Percentiles rank a stretch among this genome's conserved stretches.
Conservation (phyloP, 2,329 filamentous ascomycete genomes). For the Colletotrichum shisoi region DNA sequence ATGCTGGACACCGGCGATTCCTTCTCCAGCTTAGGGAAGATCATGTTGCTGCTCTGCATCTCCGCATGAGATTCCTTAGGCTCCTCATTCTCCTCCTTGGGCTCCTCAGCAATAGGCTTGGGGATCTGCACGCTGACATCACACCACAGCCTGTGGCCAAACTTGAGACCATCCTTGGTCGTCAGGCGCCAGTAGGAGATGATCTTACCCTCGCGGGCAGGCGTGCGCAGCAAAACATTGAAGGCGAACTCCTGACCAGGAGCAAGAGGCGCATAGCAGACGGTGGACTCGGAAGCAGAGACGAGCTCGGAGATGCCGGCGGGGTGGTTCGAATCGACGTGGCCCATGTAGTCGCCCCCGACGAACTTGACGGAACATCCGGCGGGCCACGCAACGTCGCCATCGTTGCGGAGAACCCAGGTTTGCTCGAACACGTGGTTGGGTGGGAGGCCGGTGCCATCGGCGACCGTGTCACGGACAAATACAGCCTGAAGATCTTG, state of each 20-base stretch:
- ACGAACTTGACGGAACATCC: constrained; percentile 92
- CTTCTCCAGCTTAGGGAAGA: constrained; percentile 95
- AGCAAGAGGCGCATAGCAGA: constrained; percentile 72
- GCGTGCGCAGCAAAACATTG: constrained; percentile 83
- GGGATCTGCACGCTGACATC: constrained; percentile 75
- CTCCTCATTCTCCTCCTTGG: constrained; percentile 42
- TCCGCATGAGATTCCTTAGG: constrained; percentile 43
- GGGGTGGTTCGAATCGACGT: constrained; percentile 80
- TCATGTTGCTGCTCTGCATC: constrained; percentile 73
- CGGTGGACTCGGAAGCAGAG: constrained; percentile 82
- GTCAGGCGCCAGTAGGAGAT: constrained; percentile 98
- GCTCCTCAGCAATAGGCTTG: constrained; percentile 48
- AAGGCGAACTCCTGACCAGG: constrained; percentile 81
- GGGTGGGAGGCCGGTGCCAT: constrained; percentile 76
- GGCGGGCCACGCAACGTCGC: constrained; percentile 80
- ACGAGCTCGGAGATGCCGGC: constrained; percentile 79
- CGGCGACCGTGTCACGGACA: constrained; percentile 77
- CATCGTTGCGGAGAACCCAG: constrained; percentile 89
- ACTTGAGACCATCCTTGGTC: constrained; percentile 78
- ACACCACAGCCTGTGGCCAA: constrained; percentile 95
- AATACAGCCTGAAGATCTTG: constrained; percentile 66
- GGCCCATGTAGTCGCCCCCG: constrained; percentile 95
- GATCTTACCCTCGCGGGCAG: constrained; percentile 75
- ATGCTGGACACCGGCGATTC: constrained; percentile 85
- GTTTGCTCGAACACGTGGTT: constrained; percentile 84